Evolutionary conservation across 176 grass and related monocot genomes (phyloP), one percentile per base, ranked within the genome.

Genomic region (Triticum turgidum): DNA sequence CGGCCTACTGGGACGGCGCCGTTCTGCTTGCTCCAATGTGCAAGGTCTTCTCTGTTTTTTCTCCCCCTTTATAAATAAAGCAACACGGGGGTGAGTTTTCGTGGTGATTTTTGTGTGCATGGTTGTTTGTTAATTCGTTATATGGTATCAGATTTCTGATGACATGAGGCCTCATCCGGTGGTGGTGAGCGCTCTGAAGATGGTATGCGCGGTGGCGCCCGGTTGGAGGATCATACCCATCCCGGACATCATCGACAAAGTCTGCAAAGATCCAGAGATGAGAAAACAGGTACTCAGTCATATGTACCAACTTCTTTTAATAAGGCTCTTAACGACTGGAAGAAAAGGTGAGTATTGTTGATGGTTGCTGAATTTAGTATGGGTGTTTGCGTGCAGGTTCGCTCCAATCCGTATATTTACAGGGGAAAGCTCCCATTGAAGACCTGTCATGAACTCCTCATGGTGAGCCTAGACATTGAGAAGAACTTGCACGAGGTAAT

Each of bases 21-120:
- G 82, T 92, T 39, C 69, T 94, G 79, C 79, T 92, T 83, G 93
- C 90, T 59, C 90, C 93, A 21, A 87, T 94, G 87, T 94, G 93
- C 87, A 94, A 94, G 93, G 93, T 94, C n/a, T 59, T 58, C 49
- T 6, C 54, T 75, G 47, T 69, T 15, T 84, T 29, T 52, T 14
- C 4, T 13, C 45, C 45, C 12, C 45, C 7, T 30, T 30, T 30
- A 30, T 30, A 30, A 30, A 30, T 30, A 30, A 30, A 30, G 29
- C 29, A 37, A 3, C 22, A 49, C 2, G 41, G 18, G 3, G 24
- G 47, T 35, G 15, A 27, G 11, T 6, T 75, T 61, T 32, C 63
- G 9, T 87, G 9, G 21, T 12, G 80, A 42, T 29, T 79, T 52
- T 76, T 34, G 54, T 38, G 3, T 76, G 3, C 14, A 24, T 64